phyloP scores from a whole-genome alignment of 2,329 filamentous ascomycete genomes.

The Penicillium digitatum region DNA sequence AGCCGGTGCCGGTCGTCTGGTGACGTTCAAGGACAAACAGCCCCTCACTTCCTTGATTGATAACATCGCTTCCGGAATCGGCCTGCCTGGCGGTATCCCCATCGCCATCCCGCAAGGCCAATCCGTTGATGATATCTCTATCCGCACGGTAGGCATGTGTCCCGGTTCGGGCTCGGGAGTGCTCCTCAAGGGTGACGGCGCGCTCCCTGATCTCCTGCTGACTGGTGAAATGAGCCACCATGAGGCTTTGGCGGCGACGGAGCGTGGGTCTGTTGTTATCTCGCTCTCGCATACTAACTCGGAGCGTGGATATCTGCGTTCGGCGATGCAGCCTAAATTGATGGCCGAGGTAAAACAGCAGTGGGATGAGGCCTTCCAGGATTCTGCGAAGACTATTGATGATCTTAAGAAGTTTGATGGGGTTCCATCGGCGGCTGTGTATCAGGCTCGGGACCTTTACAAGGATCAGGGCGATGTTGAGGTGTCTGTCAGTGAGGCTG shows the following conservation, averaged over 20 bases:
- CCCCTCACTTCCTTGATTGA: slow-evolving; percentile 57
- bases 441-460: slow-evolving; percentile 44
- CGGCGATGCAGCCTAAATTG: slow-evolving; percentile 65
- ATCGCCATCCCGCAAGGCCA: slow-evolving; percentile 60
- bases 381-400: slow-evolving; percentile 37
- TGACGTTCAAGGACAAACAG: slow-evolving; percentile 53
- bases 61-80: slow-evolving; percentile 59
- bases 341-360: slow-evolving; percentile 55
- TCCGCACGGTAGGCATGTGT: slow-evolving; percentile 75
- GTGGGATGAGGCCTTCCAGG: slow-evolving; percentile 47
- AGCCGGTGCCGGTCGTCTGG: slow-evolving; percentile 60
- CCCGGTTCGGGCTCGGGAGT: slow-evolving; percentile 78
- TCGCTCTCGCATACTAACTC: slow-evolving; percentile 91
- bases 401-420: slow-evolving; percentile 22
- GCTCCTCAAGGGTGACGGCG: slow-evolving; percentile 56
- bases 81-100: slow-evolving; percentile 62
- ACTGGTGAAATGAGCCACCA: slow-evolving; percentile 94
- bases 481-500: slow-evolving; percentile 71
- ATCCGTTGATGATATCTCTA: slow-evolving; percentile 52
- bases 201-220: slow-evolving; percentile 70
- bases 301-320: slow-evolving; percentile 74
- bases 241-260: slow-evolving; percentile 79
- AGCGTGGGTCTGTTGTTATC: slow-evolving; percentile 76
- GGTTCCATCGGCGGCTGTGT: slow-evolving; percentile 29
- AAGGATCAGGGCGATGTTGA: slow-evolving; percentile 51